Evolutionary conservation across 306 rosid species (phyloP).

Genomic region (Malus sieversii): DNA sequence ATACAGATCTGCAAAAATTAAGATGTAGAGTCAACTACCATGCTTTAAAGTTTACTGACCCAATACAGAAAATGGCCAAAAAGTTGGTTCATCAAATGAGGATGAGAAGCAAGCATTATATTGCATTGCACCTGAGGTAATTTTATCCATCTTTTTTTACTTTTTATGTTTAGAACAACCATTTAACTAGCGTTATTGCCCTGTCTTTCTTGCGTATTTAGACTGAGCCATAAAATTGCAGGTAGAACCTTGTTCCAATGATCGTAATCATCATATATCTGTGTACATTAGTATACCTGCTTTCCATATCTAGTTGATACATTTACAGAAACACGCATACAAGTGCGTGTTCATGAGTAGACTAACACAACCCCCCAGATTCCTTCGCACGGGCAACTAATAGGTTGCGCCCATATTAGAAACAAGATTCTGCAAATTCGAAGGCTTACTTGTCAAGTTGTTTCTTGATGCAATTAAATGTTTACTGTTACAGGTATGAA

Average conservation of each 20-base stretch:
- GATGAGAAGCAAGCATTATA: conserved; percentile 73
- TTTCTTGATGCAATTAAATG: conserved; percentile 12
- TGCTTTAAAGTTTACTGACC: conserved; percentile 70
- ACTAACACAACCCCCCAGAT: neutral
- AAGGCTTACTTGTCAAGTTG: conserved; percentile 2
- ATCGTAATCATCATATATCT: neutral
- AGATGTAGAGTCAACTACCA: conserved; percentile 97
- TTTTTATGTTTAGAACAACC: conserved; percentile 1
- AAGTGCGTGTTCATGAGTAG: neutral
- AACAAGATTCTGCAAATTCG: neutral
- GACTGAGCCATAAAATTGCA: neutral
- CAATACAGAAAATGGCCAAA: conserved; percentile 70
- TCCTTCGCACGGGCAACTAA: neutral
- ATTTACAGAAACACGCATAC: neutral
- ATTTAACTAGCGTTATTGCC: conserved; percentile 1
- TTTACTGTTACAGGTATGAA: conserved; percentile 63
- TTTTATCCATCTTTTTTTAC: conserved; percentile 15
- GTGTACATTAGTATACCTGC: neutral
- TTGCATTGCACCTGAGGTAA: conserved; percentile 90
- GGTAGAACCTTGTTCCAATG: neutral
- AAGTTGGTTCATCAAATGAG: conserved; percentile 70
- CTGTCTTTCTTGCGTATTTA: conserved; percentile 1
- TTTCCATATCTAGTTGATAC: neutral
- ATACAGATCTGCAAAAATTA: conserved; percentile 78
- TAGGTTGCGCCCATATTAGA: neutral